A percentile compares a stretch with the other conserved stretches of the same genome.
These are phyloP conservation scores for Astrephomene gubernaculifera DNA, from an alignment of 139 green algal species.

Conservation along the genomic window DNA sequence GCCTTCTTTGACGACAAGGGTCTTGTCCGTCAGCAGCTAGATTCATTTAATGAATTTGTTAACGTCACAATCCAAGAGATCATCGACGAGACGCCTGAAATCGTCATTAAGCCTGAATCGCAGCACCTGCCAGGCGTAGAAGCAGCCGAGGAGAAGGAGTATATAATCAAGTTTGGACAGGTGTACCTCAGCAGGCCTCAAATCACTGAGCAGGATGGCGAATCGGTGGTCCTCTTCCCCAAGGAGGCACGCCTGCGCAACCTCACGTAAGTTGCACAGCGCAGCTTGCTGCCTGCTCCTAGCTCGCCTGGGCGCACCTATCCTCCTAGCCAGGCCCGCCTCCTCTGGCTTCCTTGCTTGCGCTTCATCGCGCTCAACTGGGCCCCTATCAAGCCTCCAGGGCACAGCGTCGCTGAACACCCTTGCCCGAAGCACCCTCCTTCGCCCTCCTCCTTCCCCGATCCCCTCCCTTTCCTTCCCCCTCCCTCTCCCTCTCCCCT, in stretches of 20 bases:
- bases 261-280: constrained; percentile 89
- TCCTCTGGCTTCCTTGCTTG: too few species aligned
- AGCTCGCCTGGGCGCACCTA: too few species aligned
- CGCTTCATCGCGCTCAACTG: too few species aligned
- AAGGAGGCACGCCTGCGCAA: constrained; percentile 96
- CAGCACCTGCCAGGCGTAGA: constrained; percentile 82
- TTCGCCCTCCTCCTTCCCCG: too few species aligned
- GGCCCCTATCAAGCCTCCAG: too few species aligned
- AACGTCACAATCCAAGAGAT: constrained; percentile 88
- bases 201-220: constrained; percentile 93
- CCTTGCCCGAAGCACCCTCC: too few species aligned
- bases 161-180: constrained; percentile 91
- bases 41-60: constrained; percentile 99
- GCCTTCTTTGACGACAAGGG: constrained; percentile 97
- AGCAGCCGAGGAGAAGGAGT: constrained; percentile 59
- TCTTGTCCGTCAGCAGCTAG: constrained; percentile 98
- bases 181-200: constrained; percentile 96
- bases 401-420: too few species aligned
- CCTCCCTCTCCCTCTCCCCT: too few species aligned
- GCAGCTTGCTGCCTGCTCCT: too few species aligned
- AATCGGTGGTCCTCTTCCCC: constrained; percentile 92
- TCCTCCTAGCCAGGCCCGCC: too few species aligned
- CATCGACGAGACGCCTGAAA: constrained; percentile 71
- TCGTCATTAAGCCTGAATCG: constrained; percentile 80
- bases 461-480: too few species aligned